Percentiles rank a stretch among this genome's conserved stretches.
phyloP scores from a whole-genome alignment of 2,329 filamentous ascomycete genomes.

The Fusarium oxysporum region DNA sequence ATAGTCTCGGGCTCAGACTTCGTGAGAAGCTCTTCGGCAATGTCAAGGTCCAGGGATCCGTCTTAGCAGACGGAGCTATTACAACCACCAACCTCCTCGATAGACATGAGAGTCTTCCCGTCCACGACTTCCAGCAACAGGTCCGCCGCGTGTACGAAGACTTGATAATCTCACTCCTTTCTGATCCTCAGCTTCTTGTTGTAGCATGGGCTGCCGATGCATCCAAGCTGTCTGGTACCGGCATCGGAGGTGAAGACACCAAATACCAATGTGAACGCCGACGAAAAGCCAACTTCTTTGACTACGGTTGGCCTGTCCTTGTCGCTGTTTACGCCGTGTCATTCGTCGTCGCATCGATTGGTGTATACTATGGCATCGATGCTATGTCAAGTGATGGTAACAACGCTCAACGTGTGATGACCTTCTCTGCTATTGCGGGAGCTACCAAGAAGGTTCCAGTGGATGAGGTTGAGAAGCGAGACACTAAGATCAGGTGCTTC shows the following conservation, averaged over 20 bases:
- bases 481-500: slow-evolving; percentile 28
- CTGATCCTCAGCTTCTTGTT: slow-evolving; percentile 32
- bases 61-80: background rate
- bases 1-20: slow-evolving; percentile 20
- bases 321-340: slow-evolving; percentile 20
- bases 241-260: background rate
- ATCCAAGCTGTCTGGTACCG: slow-evolving; percentile 16
- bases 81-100: slow-evolving; percentile 26
- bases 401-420: slow-evolving; percentile 25
- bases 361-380: slow-evolving; percentile 27
- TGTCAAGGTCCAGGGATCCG: background rate
- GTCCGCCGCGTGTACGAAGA: slow-evolving; percentile 26
- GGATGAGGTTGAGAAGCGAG: slow-evolving; percentile 12
- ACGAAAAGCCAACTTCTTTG: slow-evolving; percentile 23
- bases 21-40: slow-evolving; percentile 13
- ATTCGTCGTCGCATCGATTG: slow-evolving; percentile 17
- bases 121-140: slow-evolving; percentile 11
- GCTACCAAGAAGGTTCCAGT: slow-evolving; percentile 33
- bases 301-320: slow-evolving; percentile 23
- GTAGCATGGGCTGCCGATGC: slow-evolving; percentile 38
- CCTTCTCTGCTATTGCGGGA: slow-evolving; percentile 30
- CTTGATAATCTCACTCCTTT: slow-evolving; percentile 32
- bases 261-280: slow-evolving; percentile 23
- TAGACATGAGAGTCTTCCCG: slow-evolving; percentile 17
- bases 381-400: slow-evolving; percentile 30